phyloP scores from a whole-genome alignment of 1,284 basidiomycete species.

The Leccinum subatratum region DNA sequence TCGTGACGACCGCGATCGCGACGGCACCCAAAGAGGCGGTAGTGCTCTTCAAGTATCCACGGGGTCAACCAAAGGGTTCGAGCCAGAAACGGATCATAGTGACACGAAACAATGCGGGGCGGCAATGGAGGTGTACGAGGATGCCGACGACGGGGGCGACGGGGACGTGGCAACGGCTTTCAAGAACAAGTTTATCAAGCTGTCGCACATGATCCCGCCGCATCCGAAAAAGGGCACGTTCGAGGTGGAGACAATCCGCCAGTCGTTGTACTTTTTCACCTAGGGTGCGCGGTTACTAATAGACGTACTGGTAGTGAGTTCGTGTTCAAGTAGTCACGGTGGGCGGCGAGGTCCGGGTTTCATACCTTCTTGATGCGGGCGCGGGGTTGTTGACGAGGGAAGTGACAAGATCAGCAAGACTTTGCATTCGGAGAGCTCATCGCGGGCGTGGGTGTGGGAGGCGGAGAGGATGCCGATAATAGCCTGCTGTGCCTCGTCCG shows the following conservation, averaged over 20 bases:
- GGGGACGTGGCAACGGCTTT: slow-evolving; percentile 32
- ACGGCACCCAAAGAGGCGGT: slow-evolving; percentile 12
- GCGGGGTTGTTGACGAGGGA: too few species aligned
- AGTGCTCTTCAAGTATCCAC: slow-evolving; percentile 19
- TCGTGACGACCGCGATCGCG: not conserved
- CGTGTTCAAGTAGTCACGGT: too few species aligned
- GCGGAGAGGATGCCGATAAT: too few species aligned
- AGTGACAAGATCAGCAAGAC: too few species aligned
- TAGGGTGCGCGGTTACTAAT: slow-evolving; percentile 30
- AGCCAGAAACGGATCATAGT: slow-evolving; percentile 14
- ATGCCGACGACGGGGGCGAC: slow-evolving; percentile 16
- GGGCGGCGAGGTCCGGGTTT: too few species aligned
- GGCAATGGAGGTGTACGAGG: slow-evolving; percentile 1
- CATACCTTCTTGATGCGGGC: too few species aligned
- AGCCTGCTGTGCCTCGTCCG: too few species aligned
- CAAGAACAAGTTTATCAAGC: slow-evolving; percentile 65
- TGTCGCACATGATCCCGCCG: slow-evolving; percentile 76
- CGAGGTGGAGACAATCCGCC: slow-evolving; percentile 79
- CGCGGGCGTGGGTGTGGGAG: too few species aligned
- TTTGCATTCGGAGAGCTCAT: too few species aligned
- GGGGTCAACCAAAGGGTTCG: slow-evolving; percentile 19
- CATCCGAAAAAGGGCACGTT: slow-evolving; percentile 86
- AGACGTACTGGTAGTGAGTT: too few species aligned
- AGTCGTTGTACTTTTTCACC: slow-evolving; percentile 89
- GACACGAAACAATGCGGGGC: slow-evolving; percentile 5